Percentiles rank a stretch among this genome's conserved stretches.
Conservation (phyloP, 2,329 filamentous ascomycete species). For the Colletotrichum sp. region DNA sequence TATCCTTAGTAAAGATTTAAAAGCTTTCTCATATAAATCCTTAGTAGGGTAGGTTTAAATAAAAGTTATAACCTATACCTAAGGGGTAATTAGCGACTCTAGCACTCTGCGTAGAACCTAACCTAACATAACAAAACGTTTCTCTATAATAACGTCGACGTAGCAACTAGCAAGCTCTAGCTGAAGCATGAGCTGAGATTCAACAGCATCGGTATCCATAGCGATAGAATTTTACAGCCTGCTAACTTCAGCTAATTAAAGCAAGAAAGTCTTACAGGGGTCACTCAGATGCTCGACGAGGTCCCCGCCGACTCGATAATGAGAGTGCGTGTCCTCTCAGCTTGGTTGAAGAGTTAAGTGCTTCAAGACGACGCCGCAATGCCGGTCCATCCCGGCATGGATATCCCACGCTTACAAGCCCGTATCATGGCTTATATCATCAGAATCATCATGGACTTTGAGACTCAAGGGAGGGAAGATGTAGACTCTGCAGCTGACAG, state of each 20-base stretch:
- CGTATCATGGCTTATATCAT: constrained; percentile 9
- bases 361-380: background rate
- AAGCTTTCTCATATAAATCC: too few relatives aligned
- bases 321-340: constrained; percentile 5
- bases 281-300: background rate
- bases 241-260: background rate
- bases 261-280: background rate
- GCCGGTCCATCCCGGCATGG: background rate
- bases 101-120: too few relatives aligned
- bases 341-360: background rate
- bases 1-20: too few relatives aligned
- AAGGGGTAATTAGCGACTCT: too few relatives aligned
- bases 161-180: background rate
- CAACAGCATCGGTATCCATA: background rate
- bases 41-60: too few relatives aligned
- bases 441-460: constrained; percentile 6
- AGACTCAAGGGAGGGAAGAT: background rate
- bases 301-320: background rate
- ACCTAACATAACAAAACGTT: too few relatives aligned
- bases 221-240: background rate
- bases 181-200: background rate
- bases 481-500: background rate
- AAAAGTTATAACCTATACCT: too few relatives aligned
- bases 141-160: background rate
- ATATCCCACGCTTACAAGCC: background rate